Conservation (phyloP, 768 basidiomycete genomes). For the Boletus barrowsii region DNA sequence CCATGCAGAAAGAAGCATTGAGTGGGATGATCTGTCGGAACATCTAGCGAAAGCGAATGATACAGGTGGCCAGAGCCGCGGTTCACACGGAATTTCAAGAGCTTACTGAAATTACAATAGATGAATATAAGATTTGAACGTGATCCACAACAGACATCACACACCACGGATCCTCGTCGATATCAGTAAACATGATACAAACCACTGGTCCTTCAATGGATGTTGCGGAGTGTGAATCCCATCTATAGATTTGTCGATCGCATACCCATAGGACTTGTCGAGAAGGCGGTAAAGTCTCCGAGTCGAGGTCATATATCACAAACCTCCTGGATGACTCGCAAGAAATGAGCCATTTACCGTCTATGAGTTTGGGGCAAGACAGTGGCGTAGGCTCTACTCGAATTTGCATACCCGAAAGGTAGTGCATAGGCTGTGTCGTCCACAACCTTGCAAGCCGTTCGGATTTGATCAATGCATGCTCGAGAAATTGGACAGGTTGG, state of each 20-base stretch:
- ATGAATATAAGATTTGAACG: background rate
- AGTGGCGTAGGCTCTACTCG: too few relatives aligned
- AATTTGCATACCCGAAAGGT: too few relatives aligned
- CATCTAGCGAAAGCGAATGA: background rate
- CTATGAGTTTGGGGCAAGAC: too few relatives aligned
- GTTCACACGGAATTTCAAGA: background rate
- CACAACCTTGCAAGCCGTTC: background rate
- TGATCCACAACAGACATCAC: background rate
- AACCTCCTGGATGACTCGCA: too few relatives aligned
- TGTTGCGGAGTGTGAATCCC: background rate
- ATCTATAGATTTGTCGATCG: background rate
- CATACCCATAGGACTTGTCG: background rate
- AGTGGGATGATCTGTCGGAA: too few relatives aligned
- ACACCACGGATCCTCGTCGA: background rate
- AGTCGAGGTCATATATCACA: background rate
- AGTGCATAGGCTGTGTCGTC: background rate
- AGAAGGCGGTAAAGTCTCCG: too few relatives aligned
- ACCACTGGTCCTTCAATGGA: background rate
- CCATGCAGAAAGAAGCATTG: too few relatives aligned
- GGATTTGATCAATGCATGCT: background rate
- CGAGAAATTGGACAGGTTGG: background rate
- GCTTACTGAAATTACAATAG: background rate
- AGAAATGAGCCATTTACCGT: too few relatives aligned
- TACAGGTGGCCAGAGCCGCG: background rate
- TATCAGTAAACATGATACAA: background rate